Percentiles rank a stretch among this genome's conserved stretches.
Conservation (phyloP, 192 early-diverging fungal genomes). For the Umbelopsis ramanniana region DNA sequence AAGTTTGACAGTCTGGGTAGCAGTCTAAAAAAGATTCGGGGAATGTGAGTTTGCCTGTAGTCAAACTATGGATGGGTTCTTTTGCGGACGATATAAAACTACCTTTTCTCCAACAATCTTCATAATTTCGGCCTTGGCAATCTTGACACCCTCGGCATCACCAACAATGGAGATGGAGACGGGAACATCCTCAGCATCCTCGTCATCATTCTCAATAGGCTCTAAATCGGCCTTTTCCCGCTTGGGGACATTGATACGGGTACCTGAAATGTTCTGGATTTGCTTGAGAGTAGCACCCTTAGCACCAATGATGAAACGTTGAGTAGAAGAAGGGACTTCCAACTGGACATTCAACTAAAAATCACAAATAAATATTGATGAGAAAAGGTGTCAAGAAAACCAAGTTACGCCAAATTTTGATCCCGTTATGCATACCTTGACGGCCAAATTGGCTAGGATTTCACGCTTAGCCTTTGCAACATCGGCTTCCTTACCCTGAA, state of each 20-base stretch:
- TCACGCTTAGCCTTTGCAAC: conserved; percentile 82
- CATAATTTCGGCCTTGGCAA: conserved; percentile 87
- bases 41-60: background rate
- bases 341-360: conserved; percentile 45
- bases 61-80: background rate
- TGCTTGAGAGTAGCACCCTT: conserved; percentile 78
- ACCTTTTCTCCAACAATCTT: conserved; percentile 76
- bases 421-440: conserved; percentile 54
- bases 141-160: conserved; percentile 77
- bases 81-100: background rate
- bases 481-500: conserved; percentile 80
- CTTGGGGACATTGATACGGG: conserved; percentile 73
- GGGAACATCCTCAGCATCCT: conserved; percentile 69
- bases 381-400: background rate
- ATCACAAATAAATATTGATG: background rate
- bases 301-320: conserved; percentile 83
- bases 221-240: conserved; percentile 42
- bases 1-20: conserved; percentile 69
- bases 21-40: conserved; percentile 53
- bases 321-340: conserved; percentile 79
- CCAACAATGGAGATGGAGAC: conserved; percentile 81
- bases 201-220: conserved; percentile 37
- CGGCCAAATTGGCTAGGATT: conserved; percentile 70
- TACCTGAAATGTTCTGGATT: conserved; percentile 76
- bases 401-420: background rate